phyloP scores from a whole-genome alignment of 352 stramenopile genomes.

The Thraustochytrium striatum region DNA sequence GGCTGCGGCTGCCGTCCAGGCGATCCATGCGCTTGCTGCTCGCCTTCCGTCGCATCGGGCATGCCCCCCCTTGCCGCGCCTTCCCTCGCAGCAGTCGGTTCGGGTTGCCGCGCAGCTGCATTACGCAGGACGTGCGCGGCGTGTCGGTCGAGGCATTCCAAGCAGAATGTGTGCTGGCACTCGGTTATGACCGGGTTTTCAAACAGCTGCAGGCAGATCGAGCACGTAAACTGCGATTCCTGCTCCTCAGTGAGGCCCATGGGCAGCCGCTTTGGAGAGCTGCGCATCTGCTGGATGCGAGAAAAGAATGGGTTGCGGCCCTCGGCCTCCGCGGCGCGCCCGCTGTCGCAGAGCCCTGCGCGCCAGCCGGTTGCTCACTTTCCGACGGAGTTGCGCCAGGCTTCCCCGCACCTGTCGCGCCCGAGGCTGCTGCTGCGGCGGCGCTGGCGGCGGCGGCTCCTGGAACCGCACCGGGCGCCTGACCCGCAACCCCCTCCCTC shows the following conservation, averaged over 20 bases:
- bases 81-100: background rate
- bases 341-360: too few species aligned
- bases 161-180: constrained; percentile 23
- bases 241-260: background rate
- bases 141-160: background rate
- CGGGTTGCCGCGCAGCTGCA: background rate
- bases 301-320: background rate
- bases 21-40: background rate
- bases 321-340: background rate
- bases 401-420: background rate
- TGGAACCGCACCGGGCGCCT: background rate
- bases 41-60: background rate
- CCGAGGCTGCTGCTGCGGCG: background rate
- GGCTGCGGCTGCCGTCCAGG: background rate
- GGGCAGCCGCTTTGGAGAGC: background rate
- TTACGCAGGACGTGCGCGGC: background rate
- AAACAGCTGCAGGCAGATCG: constrained; percentile 16
- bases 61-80: background rate
- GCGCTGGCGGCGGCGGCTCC: too few species aligned
- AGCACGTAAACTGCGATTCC: constrained; percentile 21
- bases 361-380: too few species aligned
- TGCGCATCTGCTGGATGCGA: background rate
- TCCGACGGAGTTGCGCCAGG: background rate
- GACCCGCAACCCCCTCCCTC: background rate
- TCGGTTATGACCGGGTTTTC: constrained; percentile 13